Evolutionary conservation across 2,329 filamentous ascomycete genomes (phyloP).

Genomic region (Trichoderma sp.): DNA sequence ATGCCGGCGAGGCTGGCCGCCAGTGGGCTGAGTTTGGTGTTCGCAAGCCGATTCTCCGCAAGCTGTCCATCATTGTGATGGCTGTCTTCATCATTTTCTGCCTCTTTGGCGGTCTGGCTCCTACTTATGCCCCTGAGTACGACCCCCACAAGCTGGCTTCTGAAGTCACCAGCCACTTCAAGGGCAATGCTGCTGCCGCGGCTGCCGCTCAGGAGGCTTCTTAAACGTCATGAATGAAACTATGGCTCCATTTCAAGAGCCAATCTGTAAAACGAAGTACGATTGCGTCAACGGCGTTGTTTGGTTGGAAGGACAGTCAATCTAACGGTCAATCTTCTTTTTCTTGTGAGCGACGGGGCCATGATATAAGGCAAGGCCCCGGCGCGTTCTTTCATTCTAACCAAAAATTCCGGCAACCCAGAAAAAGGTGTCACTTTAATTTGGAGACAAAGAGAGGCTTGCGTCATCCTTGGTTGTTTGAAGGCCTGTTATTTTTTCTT

Average conservation of each 20-base stretch:
- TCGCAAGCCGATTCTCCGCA: slow-evolving; percentile 75
- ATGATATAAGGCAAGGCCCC: slow-evolving; percentile 31
- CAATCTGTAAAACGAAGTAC: slow-evolving; percentile 23
- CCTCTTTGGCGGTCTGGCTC: slow-evolving; percentile 69
- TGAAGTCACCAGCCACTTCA: slow-evolving; percentile 55
- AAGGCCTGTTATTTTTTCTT: slow-evolving; percentile 33
- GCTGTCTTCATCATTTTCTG: slow-evolving; percentile 69
- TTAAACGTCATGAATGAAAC: slow-evolving; percentile 23
- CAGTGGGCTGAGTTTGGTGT: slow-evolving; percentile 87
- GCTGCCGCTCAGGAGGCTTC: slow-evolving; percentile 19
- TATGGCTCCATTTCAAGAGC: background rate
- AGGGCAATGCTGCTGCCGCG: slow-evolving; percentile 33
- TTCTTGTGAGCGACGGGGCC: slow-evolving; percentile 33
- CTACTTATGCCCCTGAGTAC: slow-evolving; percentile 60
- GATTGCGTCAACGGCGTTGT: slow-evolving; percentile 32
- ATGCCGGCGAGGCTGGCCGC: slow-evolving; percentile 71
- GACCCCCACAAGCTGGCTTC: slow-evolving; percentile 55
- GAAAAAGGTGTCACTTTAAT: slow-evolving; percentile 31
- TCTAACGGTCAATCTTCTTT: slow-evolving; percentile 36
- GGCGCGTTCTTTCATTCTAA: slow-evolving; percentile 36
- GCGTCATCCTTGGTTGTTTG: slow-evolving; percentile 37
- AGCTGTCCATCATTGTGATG: slow-evolving; percentile 70
- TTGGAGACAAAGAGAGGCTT: slow-evolving; percentile 37
- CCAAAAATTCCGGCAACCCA: slow-evolving; percentile 30
- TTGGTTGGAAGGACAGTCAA: slow-evolving; percentile 40